Evolutionary conservation across 2,329 filamentous ascomycete genomes (phyloP), one percentile per base, ranked within the genome.

Genomic region (Nothophaeocryptopus gaeumannii): DNA sequence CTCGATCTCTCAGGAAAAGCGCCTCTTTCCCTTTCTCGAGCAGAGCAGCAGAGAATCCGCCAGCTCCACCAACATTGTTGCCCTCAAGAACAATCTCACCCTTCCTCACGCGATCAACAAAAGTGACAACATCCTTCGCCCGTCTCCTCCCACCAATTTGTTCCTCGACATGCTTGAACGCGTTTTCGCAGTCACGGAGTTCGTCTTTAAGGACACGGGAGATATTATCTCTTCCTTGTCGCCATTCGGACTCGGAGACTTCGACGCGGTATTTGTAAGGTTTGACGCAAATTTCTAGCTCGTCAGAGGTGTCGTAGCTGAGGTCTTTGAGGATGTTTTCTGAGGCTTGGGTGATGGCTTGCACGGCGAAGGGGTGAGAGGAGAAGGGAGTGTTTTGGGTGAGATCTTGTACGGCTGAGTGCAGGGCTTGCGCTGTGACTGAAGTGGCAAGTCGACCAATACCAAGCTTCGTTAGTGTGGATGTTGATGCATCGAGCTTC

Each of bases 211-310:
- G 74, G 1, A 93, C 84, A 8, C 77, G 79, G 34, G 83, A 80
- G 1, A 92, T 85, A 60, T 95, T 93, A 39, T 96, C 90, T 44
- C 92, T 79, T 0, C 90, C 91, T 53, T 87, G 83, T 3, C 78
- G 70, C 93, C 93, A 99, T 68, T 99, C 95, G 7, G 83, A 78
- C 34, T 91, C 88, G 64, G 96, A 89, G 38, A 99, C 84, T 62
- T 99, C 93, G 51, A 99, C 95, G 55, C 96, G 90, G 60, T 92
- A 97, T 68, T 99, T 99, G 76, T 92, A 99, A 0, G 95, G 93
- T 70, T 99, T 99, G 72, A 99, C 95, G 67, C 92, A 99, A 67
- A 97, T 97, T 70, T 99, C 93, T 1, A 99, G 88, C 71, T 97
- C 93, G 64, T 99, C 95, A 56, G 88, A 93, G 1, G 95, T 99